These are phyloP conservation scores for Nemania sp. DNA, from an alignment of 2,329 filamentous ascomycete species.

Conservation along the genomic window DNA sequence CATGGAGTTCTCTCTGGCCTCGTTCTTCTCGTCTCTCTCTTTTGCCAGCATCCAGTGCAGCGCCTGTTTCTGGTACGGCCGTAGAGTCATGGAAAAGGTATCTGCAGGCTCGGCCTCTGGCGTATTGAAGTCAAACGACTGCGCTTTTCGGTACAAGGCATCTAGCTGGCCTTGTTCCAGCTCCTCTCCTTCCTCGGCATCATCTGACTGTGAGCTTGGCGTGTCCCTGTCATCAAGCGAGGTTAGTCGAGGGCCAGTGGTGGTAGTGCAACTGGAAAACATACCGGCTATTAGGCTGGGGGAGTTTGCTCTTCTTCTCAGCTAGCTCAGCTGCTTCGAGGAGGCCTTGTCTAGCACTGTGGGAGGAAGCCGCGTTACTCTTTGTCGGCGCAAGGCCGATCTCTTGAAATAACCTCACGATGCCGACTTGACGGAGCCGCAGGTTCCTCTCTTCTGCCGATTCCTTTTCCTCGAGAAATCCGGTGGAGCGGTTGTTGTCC, in stretches of 20 bases:
- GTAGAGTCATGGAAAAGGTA: conserved; percentile 80
- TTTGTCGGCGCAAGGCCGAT: conserved; percentile 79
- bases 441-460: conserved; percentile 83
- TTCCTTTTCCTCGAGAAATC: conserved; percentile 83
- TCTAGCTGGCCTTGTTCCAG: conserved; percentile 96
- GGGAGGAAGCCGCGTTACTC: conserved; percentile 73
- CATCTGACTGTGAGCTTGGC: conserved; percentile 58
- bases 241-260: neutral
- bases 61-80: conserved; percentile 94
- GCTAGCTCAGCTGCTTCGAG: conserved; percentile 86
- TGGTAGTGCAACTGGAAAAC: neutral
- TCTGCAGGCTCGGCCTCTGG: conserved; percentile 82
- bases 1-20: conserved; percentile 77
- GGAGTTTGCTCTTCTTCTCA: conserved; percentile 71
- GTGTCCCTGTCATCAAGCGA: conserved; percentile 34
- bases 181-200: conserved; percentile 83
- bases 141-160: conserved; percentile 90
- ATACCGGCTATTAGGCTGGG: conserved; percentile 41
- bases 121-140: conserved; percentile 93
- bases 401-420: conserved; percentile 89
- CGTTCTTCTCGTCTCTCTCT: conserved; percentile 76
- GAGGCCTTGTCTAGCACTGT: conserved; percentile 80
- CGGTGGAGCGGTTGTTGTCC: conserved; percentile 75
- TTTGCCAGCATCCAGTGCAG: conserved; percentile 96
- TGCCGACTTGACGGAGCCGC: conserved; percentile 79